Evolutionary conservation across 352 stramenopile species (phyloP), one percentile per base, ranked within the genome.

Genomic region (Pythium folliculosum): DNA sequence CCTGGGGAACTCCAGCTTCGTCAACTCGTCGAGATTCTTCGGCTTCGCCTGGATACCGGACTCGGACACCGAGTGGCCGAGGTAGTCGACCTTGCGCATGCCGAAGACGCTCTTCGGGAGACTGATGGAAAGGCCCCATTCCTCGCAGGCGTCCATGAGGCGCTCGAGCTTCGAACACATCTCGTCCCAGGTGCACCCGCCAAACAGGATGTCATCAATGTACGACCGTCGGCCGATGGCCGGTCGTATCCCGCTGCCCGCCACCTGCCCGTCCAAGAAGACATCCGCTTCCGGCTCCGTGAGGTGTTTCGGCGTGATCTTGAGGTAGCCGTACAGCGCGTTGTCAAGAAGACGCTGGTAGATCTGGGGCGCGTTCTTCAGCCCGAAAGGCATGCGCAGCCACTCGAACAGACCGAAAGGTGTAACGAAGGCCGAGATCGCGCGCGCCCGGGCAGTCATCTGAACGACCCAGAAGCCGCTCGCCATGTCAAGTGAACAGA

Each of bases 141-240:
- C 14, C 25, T 56, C 52, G 23, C 58, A 71, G 16, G 65, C 52
- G 1, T 53, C 32, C 58, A 73, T 57, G 3, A 66, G 23, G 9
- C 67, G 47, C 3, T 73, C 61, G 1, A 69, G n/a, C 27, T 38
- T 38, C 2, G 62, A 47, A 21, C 67, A 73, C 60, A 73, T 60
- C 30, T 65, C 47, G 0, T 25, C 17, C 55, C 67, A 69, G 5
- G 48, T 66, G 0, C 0, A 1, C 16, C 49, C 60, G 0, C 40
- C 54, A n/a, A 73, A 67, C 7, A 69, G 22, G 14, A 73, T 69
- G 47, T 73, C 67, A 32, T 73, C 67, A 13, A 73, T 73, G n/a
- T 73, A 73, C 37, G 67, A 74, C 27, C 61, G 27, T 14, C 67
- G 27, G 12, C 51, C 65, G 50, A 71, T 67, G 0, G 51, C 44